A percentile compares a stretch with the other conserved stretches of the same genome.
Conservation (phyloP, 345 rosid species). For the Erysimum cheiranthoides region DNA sequence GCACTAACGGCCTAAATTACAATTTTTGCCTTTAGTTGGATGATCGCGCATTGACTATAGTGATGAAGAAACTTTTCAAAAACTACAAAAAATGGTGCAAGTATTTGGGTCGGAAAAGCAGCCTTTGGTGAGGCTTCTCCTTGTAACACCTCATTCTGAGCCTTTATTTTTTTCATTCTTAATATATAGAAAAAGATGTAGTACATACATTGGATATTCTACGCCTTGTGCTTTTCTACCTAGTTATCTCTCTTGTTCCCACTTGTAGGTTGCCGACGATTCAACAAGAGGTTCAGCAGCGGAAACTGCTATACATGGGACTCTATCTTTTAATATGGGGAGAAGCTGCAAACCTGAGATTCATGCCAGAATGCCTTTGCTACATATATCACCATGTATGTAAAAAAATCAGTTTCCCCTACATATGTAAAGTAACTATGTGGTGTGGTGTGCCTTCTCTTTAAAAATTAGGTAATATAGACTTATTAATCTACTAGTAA, state of each 20-base stretch:
- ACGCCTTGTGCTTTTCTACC: background rate
- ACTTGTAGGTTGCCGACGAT: slow-evolving; percentile 78
- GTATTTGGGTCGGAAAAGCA: slow-evolving; percentile 67
- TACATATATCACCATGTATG: slow-evolving; percentile 92
- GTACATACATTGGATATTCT: slow-evolving; percentile 8
- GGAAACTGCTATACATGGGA: slow-evolving; percentile 88
- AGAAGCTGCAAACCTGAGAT: slow-evolving; percentile 94
- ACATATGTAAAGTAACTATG: background rate
- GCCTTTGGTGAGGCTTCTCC: slow-evolving; percentile 60
- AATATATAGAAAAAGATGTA: background rate
- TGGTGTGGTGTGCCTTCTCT: background rate
- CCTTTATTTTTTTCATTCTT: background rate
- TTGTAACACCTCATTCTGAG: slow-evolving; percentile 1
- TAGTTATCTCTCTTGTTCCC: slow-evolving; percentile 5
- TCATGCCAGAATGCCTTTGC: slow-evolving; percentile 95
- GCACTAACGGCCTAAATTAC: background rate
- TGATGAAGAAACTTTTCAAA: slow-evolving; percentile 65
- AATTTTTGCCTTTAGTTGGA: slow-evolving; percentile 52
- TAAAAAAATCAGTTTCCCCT: background rate
- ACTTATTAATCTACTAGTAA: background rate
- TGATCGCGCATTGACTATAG: slow-evolving; percentile 60
- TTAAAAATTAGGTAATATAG: background rate
- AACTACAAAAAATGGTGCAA: slow-evolving; percentile 78
- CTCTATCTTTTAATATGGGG: slow-evolving; percentile 94
- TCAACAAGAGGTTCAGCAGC: slow-evolving; percentile 94